Evolutionary conservation across 805 yeast genomes (phyloP).

Genomic region (Trichomonascus vanleenenianus): DNA sequence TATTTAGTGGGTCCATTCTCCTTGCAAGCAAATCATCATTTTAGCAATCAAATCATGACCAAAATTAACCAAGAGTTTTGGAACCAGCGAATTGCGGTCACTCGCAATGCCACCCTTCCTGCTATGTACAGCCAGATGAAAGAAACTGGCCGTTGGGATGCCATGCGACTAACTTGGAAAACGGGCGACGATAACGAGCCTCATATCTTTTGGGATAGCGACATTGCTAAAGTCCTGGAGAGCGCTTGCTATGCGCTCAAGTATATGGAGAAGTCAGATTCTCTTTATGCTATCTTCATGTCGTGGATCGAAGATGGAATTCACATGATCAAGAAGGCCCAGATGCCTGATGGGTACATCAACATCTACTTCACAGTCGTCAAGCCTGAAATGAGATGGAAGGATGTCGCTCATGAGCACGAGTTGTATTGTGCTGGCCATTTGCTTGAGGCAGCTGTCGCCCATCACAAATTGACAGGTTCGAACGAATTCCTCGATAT

Average conservation of each 20-base stretch:
- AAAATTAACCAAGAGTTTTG: too few species aligned
- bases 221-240: slow-evolving; percentile 23
- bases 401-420: slow-evolving; percentile 10
- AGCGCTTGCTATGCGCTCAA: slow-evolving; percentile 19
- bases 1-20: too few species aligned
- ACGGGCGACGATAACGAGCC: background rate
- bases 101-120: slow-evolving; percentile 1
- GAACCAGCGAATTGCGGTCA: background rate
- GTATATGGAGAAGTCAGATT: slow-evolving; percentile 11
- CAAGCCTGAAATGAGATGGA: slow-evolving; percentile 16
- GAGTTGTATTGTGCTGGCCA: slow-evolving; percentile 22
- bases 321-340: slow-evolving; percentile 19
- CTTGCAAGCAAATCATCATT: too few species aligned
- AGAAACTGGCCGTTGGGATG: slow-evolving; percentile 4
- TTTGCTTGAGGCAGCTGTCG: slow-evolving; percentile 23
- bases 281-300: background rate
- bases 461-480: slow-evolving; percentile 20
- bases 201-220: slow-evolving; percentile 24
- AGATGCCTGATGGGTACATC: slow-evolving; percentile 24
- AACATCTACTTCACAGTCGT: slow-evolving; percentile 21
- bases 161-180: slow-evolving; percentile 1
- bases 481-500: slow-evolving; percentile 14
- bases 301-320: slow-evolving; percentile 19
- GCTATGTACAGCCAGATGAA: slow-evolving; percentile 1
- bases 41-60: too few species aligned